Evolutionary conservation across 805 yeast genomes (phyloP), one percentile per base, ranked within the genome.

Genomic region (Saccharomycopsis fodiens): DNA sequence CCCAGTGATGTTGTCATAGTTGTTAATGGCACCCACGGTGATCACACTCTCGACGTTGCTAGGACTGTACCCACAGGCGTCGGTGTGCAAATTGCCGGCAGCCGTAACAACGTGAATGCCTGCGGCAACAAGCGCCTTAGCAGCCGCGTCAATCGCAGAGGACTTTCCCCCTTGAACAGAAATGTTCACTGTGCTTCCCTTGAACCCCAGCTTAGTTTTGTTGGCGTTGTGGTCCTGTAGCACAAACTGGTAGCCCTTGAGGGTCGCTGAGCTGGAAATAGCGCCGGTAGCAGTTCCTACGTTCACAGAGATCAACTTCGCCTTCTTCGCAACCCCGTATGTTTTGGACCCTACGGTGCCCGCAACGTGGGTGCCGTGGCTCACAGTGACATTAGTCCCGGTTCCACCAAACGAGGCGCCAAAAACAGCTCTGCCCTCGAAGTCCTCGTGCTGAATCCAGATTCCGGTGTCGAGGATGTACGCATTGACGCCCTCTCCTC

Each of bases 331-430:
- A 29, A 29, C 89, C 67, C 96, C 96, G 54, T 80, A 85, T 42
- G 76, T 68, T 50, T 70, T 69, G 21, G 94, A 84, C 41, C 81
- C 96, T 57, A 88, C 85, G 30, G 93, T 86, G 65, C 96, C 97
- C 13, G 96, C 96, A 68, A 94, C 85, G 60, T 88, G 97, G 38
- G 96, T 85, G 58, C 97, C 97, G 65, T 88, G 97, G 43, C 96
- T 96, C 57, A 85, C 83, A 43, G 86, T 91, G 61, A 88, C 96
- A 55, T 80, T 86, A 44, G 71, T 71, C 55, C 79, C 87, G 56
- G 79, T 81, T 42, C 64, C 55, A 54, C 93, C 94, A 54, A 85
- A 70, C 47, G 94, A 85, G 42, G 79, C 73, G 54, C 95, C 96
- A 94, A 94, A 85, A 30, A 60, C 61, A 39, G 95, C 95, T 67